These are phyloP conservation scores for Medicago ruthenica DNA, from an alignment of 306 rosid genomes.

Conservation along the genomic window DNA sequence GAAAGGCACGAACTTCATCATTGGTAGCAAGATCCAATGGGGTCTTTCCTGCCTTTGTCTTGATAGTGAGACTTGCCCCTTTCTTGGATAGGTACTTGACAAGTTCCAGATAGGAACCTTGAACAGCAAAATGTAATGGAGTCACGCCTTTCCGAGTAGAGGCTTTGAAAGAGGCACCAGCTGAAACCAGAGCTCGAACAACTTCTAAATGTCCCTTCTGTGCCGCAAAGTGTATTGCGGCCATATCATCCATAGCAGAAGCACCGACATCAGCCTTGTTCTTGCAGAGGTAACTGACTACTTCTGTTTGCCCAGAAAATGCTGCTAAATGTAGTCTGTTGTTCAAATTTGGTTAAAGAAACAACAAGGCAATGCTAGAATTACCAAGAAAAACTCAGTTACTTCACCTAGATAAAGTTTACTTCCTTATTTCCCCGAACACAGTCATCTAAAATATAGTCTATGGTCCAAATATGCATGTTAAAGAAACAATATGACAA, in stretches of 20 bases:
- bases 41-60: constrained; percentile 82
- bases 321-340: constrained; percentile 92
- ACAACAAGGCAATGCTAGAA: constrained; percentile 43
- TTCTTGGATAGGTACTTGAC: constrained; percentile 84
- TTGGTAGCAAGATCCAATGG: constrained; percentile 76
- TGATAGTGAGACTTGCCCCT: constrained; percentile 67
- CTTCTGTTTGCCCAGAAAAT: constrained; percentile 84
- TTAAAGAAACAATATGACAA: constrained; percentile 60
- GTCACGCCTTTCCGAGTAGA: constrained; percentile 86
- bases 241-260: constrained; percentile 98
- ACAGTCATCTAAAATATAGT: constrained; percentile 60
- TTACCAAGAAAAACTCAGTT: constrained; percentile 24
- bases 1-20: constrained; percentile 66
- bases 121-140: constrained; percentile 83
- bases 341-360: constrained; percentile 56
- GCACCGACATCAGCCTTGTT: constrained; percentile 91
- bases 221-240: constrained; percentile 88
- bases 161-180: constrained; percentile 75
- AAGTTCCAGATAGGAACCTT: constrained; percentile 80
- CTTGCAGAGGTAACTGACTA: constrained; percentile 76
- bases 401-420: constrained; percentile 17
- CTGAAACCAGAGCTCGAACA: constrained; percentile 60
- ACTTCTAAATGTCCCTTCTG: constrained; percentile 91
- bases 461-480: constrained; percentile 53
- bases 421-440: background rate